Base-by-base conservation (phyloP, 148 eudicot genomes). In the Rhododendron williamsianum region DNA sequence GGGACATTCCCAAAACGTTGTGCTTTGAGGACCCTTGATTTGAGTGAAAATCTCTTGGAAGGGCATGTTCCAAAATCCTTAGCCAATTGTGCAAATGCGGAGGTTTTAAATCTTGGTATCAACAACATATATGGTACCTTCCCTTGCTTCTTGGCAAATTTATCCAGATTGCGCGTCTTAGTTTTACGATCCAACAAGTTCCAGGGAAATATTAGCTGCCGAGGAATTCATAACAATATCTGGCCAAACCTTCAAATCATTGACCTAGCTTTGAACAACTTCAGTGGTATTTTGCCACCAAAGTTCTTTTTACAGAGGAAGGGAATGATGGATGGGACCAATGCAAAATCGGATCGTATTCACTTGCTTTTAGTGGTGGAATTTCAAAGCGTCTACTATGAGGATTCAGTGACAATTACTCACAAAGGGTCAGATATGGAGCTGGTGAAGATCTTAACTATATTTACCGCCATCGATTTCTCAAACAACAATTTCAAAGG, bases 31-130 rank as follows among this genome's bases (percentile, higher is more conserved):
- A 91, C 92, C 27, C 77, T 92, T 9, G 92, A 89, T 63, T 80
- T 93, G 2, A 90, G 86, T 51, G 85, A 72, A 0, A 93, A 92
- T 81, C 19, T 2, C 18, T 36, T 94, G 49, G 88, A 76, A 82
- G 94, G 96, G n/a, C 1, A 11, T 13, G 54, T 93, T 83, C 93
- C 85, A 82, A 69, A 80, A 83, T 60, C 84, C 88, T 30, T 95
- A 52, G 89, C 74, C 67, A 84, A 90, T n/a, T 93, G 96, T 81
- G 69, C 4, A 27, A 7, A 12, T 49, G 71, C 90, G 3, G 92
- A 89, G 76, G 93, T 92, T 67, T 49, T 93, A 74, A 90, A 93
- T 72, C 74, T 93, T 13, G 93, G 95, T 0, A 85, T 78, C 69
- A 93, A 93, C 82, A 72, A 74, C 7, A 72, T 95, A 4, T 49